Base-by-base conservation (phyloP, 306 rosid species). In the Prunus salicina region DNA sequence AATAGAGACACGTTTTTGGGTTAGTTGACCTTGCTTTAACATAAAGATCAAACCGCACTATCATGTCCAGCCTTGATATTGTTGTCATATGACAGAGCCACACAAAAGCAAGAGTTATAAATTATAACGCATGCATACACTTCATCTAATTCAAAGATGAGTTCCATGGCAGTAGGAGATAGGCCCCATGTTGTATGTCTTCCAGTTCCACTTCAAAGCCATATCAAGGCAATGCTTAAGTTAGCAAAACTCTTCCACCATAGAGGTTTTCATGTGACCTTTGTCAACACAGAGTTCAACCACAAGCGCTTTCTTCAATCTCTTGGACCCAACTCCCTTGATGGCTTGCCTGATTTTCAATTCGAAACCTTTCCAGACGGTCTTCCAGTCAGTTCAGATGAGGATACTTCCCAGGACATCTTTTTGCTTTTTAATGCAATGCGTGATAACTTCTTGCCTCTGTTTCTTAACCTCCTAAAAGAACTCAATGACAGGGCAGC, bases 201-300 rank as follows among this genome's bases (percentile, higher is more conserved):
- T 55, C 76, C 76, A 22, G 2, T 55, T 15, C 67, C 76, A 12
- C 3, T 18, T 19, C 69, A 73, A 45, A 60, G 77, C 56, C 77
- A 73, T 14, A 73, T 58, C 14, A 73, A 73, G 55, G 77, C 69
- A 3, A 73, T 24, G 69, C 58, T 73, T 10, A 60, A 73, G 45
- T 18, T 73, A 43, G 57, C 77, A 15, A 60, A 58, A 25, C 58
- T 60, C 68, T 25, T 73, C 25, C 69, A 73, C 57, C 56, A 14
- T 0, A 73, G 15, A 60, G 67, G 77, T 15, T 73, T 73, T 46
- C 77, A 41, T 16, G 25, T 73, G 0, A 56, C 66, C 20, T 58
- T 56, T 58, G 77, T 57, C 67, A 73, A 73, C 56, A 73, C 68
- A 13, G 67, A 73, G 67, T 73, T 57, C 56, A 73, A 41, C 56